Evolutionary conservation across 164 flowering plant genomes (phyloP).

Genomic region (Aristolochia contorta): DNA sequence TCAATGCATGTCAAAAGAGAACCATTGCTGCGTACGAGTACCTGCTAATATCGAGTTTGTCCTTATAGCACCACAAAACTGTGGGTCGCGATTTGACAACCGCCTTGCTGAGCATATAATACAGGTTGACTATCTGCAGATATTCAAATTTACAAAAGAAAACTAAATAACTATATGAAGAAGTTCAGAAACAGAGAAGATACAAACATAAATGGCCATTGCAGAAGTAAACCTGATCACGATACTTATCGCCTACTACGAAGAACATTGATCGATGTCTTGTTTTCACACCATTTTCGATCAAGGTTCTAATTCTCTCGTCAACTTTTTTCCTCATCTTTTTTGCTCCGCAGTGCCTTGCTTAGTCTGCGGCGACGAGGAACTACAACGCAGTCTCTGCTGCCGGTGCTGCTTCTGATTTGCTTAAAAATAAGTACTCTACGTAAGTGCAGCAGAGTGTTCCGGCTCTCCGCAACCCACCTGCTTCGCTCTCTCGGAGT

Average conservation of each 20-base stretch:
- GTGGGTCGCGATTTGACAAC: constrained; percentile 50
- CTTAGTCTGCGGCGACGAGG: too few species aligned
- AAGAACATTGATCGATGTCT: constrained; percentile 83
- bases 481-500: too few species aligned
- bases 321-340: constrained; percentile 92
- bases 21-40: constrained; percentile 4
- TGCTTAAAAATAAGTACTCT: too few species aligned
- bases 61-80: constrained; percentile 90
- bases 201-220: too few species aligned
- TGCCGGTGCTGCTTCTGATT: too few species aligned
- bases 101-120: constrained; percentile 59
- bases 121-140: constrained; percentile 82
- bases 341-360: not conserved
- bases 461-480: too few species aligned
- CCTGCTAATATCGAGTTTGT: constrained; percentile 90
- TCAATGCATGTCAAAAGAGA: not conserved
- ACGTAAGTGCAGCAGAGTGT: too few species aligned
- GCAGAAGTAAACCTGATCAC: constrained; percentile 51
- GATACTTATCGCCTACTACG: constrained; percentile 83
- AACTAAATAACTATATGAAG: not conserved
- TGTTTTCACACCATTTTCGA: constrained; percentile 76
- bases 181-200: too few species aligned
- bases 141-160: not conserved
- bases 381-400: too few species aligned
- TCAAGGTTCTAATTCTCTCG: constrained; percentile 79